Base-by-base conservation (phyloP, 768 basidiomycete species). In the Collybia sordida region DNA sequence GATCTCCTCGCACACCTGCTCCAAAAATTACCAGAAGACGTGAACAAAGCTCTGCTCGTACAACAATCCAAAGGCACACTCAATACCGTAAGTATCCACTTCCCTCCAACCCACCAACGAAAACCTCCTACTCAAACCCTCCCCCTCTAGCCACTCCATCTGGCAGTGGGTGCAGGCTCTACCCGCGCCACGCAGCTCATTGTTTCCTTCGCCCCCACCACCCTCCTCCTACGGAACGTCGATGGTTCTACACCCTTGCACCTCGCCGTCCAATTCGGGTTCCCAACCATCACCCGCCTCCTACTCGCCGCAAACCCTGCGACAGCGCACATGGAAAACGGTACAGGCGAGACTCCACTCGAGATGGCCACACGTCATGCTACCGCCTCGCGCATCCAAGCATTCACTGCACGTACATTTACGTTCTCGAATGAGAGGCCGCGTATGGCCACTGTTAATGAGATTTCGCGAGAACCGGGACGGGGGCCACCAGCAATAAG, bases 71-170 rank as follows among this genome's bases (percentile, higher is more conserved):
- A 75, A 54, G 61, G 49, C 0, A 65, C 67, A 3, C 57, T 68
- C n/a, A 77, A 79, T 46, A 82, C 80, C 5, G 82, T 82, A 56
- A 7, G 63, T 58, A 6, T 31, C 31, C 9, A 31, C 14, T 31
- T 7, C 14, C 3, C 3, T 4, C 34, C 14, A 25, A 21, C 22
- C 56, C 23, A 38, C 43, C 37, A 12, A 39, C 24, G 3, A 19
- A 49, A n/a, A n/a, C n/a, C n/a, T n/a, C n/a, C n/a, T n/a, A n/a
- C n/a, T n/a, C n/a, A n/a, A n/a, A n/a, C n/a, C n/a, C n/a, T n/a
- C n/a, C n/a, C n/a, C n/a, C n/a, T n/a, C 36, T 43, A 84, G 83
- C 82, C 83, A 6, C 64, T 84, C 5, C 80, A 79, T 54, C 36
- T 81, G 15, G 79, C 80, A 3, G 75, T 79, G 14, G 75, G 77